These are phyloP conservation scores for Aciculosporium take DNA, from an alignment of 2,329 filamentous ascomycete genomes.

Conservation along the genomic window DNA sequence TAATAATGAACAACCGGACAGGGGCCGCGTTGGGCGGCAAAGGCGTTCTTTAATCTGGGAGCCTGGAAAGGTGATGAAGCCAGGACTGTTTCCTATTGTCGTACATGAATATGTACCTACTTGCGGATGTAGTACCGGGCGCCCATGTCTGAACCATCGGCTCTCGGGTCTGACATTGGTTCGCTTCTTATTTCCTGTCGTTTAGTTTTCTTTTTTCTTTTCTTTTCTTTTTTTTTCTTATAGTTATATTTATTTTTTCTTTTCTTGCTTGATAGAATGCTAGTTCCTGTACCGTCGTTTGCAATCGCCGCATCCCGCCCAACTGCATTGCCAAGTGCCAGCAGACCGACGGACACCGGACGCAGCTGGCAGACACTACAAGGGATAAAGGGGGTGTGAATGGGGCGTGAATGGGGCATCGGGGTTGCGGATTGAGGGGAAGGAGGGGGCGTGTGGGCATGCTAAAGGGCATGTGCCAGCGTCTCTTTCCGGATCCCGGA, in stretches of 20 bases:
- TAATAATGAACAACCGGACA: too few species aligned
- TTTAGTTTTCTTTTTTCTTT: background rate
- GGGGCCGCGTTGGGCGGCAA: background rate
- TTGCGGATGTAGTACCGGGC: too few species aligned
- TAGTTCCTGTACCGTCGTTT: too few species aligned
- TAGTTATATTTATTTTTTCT: background rate
- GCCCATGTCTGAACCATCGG: too few species aligned
- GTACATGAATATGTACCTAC: background rate
- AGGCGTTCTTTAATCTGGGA: conserved; percentile 1
- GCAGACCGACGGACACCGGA: too few species aligned
- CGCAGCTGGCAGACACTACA: too few species aligned
- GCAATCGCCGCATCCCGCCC: conserved; percentile 1
- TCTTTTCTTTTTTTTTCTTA: background rate
- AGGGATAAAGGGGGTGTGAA: background rate
- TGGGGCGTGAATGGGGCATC: background rate
- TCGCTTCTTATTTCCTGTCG: too few species aligned
- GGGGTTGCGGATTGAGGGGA: too few species aligned
- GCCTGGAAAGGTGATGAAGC: background rate
- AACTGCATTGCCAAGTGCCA: background rate
- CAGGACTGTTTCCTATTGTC: conserved; percentile 1
- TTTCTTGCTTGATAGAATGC: background rate
- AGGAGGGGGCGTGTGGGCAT: background rate
- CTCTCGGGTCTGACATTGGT: too few species aligned
- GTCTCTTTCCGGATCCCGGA: conserved; percentile 6
- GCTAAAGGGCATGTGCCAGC: conserved; percentile 6